These are phyloP conservation scores for Pontederia paniculata DNA, from an alignment of 176 grass and related monocot species.

Conservation along the genomic window DNA sequence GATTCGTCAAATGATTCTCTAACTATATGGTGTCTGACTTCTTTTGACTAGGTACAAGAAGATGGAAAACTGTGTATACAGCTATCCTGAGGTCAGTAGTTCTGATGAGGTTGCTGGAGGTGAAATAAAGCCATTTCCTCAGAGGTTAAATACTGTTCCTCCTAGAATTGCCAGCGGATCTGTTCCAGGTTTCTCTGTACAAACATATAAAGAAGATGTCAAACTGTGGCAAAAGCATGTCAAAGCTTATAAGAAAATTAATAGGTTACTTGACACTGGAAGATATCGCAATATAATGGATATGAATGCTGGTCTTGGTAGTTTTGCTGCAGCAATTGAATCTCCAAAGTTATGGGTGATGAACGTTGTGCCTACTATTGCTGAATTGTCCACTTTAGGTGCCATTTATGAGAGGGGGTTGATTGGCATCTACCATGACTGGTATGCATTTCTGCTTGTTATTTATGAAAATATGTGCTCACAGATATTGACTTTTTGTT, in stretches of 20 bases:
- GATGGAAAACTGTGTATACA: slow-evolving; percentile 69
- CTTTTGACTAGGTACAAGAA: slow-evolving; percentile 59
- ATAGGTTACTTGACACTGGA: slow-evolving; percentile 44
- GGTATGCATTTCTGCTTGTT: slow-evolving; percentile 40
- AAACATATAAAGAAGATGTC: slow-evolving; percentile 48
- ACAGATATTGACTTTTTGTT: neutral
- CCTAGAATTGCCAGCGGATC: slow-evolving; percentile 45
- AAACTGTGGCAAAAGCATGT: slow-evolving; percentile 65
- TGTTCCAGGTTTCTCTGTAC: slow-evolving; percentile 31
- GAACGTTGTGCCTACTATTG: slow-evolving; percentile 58
- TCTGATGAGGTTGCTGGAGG: slow-evolving; percentile 41
- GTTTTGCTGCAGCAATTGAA: slow-evolving; percentile 63
- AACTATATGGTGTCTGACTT: neutral
- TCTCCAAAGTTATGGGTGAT: slow-evolving; percentile 64
- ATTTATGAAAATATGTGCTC: neutral
- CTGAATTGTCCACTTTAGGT: slow-evolving; percentile 46
- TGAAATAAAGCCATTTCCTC: slow-evolving; percentile 49
- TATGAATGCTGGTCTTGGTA: slow-evolving; percentile 71
- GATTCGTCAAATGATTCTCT: neutral
- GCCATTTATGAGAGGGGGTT: slow-evolving; percentile 82
- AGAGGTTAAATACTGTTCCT: slow-evolving; percentile 57
- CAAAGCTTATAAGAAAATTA: slow-evolving; percentile 54
- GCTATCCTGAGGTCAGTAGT: slow-evolving; percentile 35
- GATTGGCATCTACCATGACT: slow-evolving; percentile 89
- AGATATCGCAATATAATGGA: slow-evolving; percentile 81